Base-by-base conservation (phyloP, 192 early-diverging fungal genomes). In the Backusella morwellensis region DNA sequence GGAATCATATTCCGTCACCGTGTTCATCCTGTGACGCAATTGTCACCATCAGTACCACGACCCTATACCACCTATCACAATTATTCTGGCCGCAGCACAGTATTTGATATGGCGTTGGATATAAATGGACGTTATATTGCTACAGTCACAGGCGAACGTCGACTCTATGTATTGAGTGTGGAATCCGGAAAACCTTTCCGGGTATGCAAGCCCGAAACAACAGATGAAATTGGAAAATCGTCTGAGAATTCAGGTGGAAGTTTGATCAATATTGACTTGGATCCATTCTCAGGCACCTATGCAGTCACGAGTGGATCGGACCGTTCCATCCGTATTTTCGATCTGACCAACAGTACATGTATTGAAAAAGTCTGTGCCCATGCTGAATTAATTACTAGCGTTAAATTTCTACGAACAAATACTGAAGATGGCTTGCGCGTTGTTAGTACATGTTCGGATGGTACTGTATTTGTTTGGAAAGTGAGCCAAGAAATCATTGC, bases 391-490 rank as follows among this genome's bases (percentile, higher is more conserved):
- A 86, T 95, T 12, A 95, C 94, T 0, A 78, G 84, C 14, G 85
- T 94, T 41, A 86, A 86, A 70, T 95, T 95, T 79, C 17, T 83
- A 35, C 34, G 52, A 50, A 70, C 72, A 17, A 14, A 38, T 17
- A 69, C 69, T 0, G 56, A 63, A 29, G 68, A 77, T 29, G 42
- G 68, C 3, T 52, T 83, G 9, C 81, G 89, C 11, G 73, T 95
- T 7, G 79, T 93, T 35, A 90, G 90, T 1, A 94, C 93, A 17
- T 88, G 88, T 67, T 89, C 88, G 0, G 93, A 95, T 75, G 93
- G 93, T 9, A 93, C 90, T 32, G 82, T 95, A 14, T 88, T 95
- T 79, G 85, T 95, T 1, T 95, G 94, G 94, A 84, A 83, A 59
- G 66, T 94, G 6, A 82, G 85, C 6, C 77, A 83, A 26, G 85